Base-by-base conservation (phyloP, 306 rosid species). In the Pterocarpus santalinus region DNA sequence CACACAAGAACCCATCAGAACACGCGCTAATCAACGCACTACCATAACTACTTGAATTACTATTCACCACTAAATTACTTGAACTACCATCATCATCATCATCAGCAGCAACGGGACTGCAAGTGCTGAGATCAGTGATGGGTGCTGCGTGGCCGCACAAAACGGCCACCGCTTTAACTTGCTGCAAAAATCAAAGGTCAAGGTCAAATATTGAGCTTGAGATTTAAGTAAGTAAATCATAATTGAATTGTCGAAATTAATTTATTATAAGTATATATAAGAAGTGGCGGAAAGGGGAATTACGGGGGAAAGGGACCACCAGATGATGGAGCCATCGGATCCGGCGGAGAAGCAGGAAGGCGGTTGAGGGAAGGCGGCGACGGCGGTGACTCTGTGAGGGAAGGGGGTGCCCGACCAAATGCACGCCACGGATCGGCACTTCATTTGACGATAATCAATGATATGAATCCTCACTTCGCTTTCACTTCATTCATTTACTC, bases 281-380 rank as follows among this genome's bases (percentile, higher is more conserved):
- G 6, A n/a, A 65, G 72, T 76, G 28, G 15, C 10, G 63, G 38
- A 28, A 34, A 9, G 0, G 41, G 15, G 58, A 72, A 74, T 65
- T 89, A 95, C 99, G 97, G 94, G 86, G 38, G 89, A 89, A 51
- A 93, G 75, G 87, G 88, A 83, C 98, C 98, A 93, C 98, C 96
- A 91, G 92, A 95, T 84, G 89, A 95, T 83, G 81, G 96, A 93
- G 85, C 99, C 99, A 83, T 95, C 96, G 73, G 97, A 93, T 93
- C 97, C 98, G 64, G 93, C 96, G 85, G 98, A 93, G 86, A 90
- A 95, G 58, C 91, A 87, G 75, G 96, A 8, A 55, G 97, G 91
- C 5, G 94, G 97, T 11, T 80, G 86, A 60, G 67, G 30, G 69
- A 92, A 87, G 51, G 82, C 86, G 36, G 96, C 89, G 2, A 85